Evolutionary conservation across 805 yeast genomes (phyloP).

Genomic region (Brettanomyces nanus): DNA sequence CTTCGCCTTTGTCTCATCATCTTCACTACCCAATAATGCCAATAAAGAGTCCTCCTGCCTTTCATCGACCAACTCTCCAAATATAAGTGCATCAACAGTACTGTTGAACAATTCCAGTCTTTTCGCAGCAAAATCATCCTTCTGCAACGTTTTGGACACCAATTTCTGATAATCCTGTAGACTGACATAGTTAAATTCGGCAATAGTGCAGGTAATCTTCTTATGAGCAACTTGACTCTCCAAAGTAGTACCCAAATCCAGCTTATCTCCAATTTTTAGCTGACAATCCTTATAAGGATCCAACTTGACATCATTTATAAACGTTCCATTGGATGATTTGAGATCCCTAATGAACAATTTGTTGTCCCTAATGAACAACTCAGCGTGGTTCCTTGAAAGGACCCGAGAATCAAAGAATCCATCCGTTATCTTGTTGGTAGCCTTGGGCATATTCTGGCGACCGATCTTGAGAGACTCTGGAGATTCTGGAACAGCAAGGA

Average conservation of each 20-base stretch:
- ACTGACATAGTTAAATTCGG: constrained; percentile 55
- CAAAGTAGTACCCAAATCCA: constrained; percentile 92
- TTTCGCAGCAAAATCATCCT: constrained; percentile 19
- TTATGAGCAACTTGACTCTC: constrained; percentile 63
- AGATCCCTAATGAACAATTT: constrained; percentile 71
- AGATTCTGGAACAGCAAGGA: constrained; percentile 64
- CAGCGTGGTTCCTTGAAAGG: constrained; percentile 89
- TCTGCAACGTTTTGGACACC: constrained; percentile 18
- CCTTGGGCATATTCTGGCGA: constrained; percentile 68
- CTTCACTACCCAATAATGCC: constrained; percentile 16
- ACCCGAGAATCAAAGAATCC: constrained; percentile 95
- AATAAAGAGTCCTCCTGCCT: constrained; percentile 20
- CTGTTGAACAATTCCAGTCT: constrained; percentile 26
- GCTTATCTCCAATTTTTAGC: constrained; percentile 69
- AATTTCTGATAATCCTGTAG: constrained; percentile 24
- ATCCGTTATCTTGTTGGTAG: constrained; percentile 58
- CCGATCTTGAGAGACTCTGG: constrained; percentile 88
- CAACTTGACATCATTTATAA: constrained; percentile 68
- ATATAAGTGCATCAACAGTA: constrained; percentile 28
- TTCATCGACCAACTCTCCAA: constrained; percentile 29
- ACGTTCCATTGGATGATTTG: constrained; percentile 92
- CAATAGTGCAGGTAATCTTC: constrained; percentile 78
- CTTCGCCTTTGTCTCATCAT: constrained; percentile 15
- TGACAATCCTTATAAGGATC: constrained; percentile 55
- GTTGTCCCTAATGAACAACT: constrained; percentile 60